Evolutionary conservation across 2,329 filamentous ascomycete genomes (phyloP), one percentile per base, ranked within the genome.

Genomic region (Epichloe brachyelytri): DNA sequence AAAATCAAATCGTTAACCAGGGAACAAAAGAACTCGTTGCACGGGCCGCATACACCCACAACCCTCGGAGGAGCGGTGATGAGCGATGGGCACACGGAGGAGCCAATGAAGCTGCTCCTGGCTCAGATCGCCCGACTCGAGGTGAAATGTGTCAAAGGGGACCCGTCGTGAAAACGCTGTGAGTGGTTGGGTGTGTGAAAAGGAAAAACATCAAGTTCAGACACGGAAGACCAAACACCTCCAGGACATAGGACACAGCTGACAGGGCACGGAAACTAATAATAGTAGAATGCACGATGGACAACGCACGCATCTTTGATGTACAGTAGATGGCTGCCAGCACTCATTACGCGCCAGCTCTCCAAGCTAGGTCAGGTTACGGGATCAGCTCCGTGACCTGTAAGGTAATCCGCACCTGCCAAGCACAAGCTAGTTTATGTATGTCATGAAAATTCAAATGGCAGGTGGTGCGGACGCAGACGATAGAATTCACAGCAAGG

Each of bases 61-160:
- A 36, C 33, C 46, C 14, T 34, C 30, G 19, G 38, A 48, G 39
- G 20, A 50, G 51, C 56, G 53, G 54, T 51, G 55, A 57, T 52
- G 54, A 22, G 34, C n/a, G 47, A 47, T 33, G 37, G 39, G 49
- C 22, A 26, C 39, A 33, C 37, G 43, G 38, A 44, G 49, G 49
- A 49, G 43, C 56, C 56, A 57, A 56, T 56, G 46, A 51, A 48
- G 50, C 40, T 30, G 26, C 12, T 37, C 49, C 49, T 57, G 45
- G 55, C 33, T 44, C 52, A 50, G 51, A 53, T 55, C 19, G 53
- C 34, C 52, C 52, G 37, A 50, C 39, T 33, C 43, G 41, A 43
- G 53, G 51, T 46, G 44, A 49, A 39, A 10, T 40, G 46, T 52
- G 34, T 51, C 49, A 51, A 50, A 50, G 50, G 50, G 43, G 47